A percentile compares a stretch with the other conserved stretches of the same genome.
Conservation (phyloP, 257 asterid species). For the Oldenlandia corymbosa region DNA sequence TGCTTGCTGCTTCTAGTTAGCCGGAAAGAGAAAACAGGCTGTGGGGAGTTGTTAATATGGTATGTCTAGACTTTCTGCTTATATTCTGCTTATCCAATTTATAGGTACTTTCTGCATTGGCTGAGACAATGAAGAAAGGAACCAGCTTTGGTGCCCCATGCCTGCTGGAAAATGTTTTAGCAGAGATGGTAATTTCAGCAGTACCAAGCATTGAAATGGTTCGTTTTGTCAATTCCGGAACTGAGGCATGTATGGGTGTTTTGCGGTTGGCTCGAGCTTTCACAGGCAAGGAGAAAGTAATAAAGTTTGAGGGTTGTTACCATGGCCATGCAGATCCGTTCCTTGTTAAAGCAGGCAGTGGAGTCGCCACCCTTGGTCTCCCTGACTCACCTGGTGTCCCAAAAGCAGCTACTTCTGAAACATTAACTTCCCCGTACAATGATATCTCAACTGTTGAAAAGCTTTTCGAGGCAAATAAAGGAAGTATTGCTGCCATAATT, state of each 20-base stretch:
- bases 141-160: constrained; percentile 99
- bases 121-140: constrained; percentile 95
- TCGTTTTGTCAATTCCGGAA: constrained; percentile 95
- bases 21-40: neutral
- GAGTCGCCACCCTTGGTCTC: constrained; percentile 95
- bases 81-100: neutral
- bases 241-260: constrained; percentile 99
- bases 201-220: constrained; percentile 99
- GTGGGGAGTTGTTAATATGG: neutral
- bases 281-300: constrained; percentile 72
- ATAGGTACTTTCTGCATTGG: constrained; percentile 87
- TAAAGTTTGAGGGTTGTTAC: constrained; percentile 97
- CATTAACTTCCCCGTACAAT: constrained; percentile 80
- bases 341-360: constrained; percentile 98
- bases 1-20: neutral
- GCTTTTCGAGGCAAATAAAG: constrained; percentile 72
- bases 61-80: neutral
- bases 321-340: constrained; percentile 99
- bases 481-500: constrained; percentile 68
- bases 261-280: constrained; percentile 93
- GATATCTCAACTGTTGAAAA: constrained; percentile 54
- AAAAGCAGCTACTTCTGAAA: constrained; percentile 60
- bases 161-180: constrained; percentile 80
- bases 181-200: constrained; percentile 94
- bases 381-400: constrained; percentile 99